Evolutionary conservation across 768 basidiomycete species (phyloP).

Genomic region (Neoboletus magnificus): DNA sequence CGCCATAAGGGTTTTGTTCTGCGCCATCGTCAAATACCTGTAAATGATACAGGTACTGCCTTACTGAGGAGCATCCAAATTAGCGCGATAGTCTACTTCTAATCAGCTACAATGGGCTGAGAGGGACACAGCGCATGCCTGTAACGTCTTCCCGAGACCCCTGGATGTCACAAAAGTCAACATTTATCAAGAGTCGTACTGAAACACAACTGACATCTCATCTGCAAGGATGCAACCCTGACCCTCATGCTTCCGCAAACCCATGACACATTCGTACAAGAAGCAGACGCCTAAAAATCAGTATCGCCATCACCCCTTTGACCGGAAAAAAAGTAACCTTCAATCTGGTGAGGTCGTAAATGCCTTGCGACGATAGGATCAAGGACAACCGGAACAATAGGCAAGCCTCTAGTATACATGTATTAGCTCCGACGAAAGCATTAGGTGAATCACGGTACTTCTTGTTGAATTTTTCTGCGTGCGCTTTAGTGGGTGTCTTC

Average conservation of each 20-base stretch:
- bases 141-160: conserved; percentile 97
- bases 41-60: conserved; percentile 22
- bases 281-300: conserved; percentile 66
- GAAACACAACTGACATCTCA: conserved; percentile 66
- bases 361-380: conserved; percentile 78
- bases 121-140: conserved; percentile 39
- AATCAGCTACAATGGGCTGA: conserved; percentile 8
- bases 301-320: neutral
- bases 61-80: conserved; percentile 90
- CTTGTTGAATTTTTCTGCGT: conserved; percentile 65
- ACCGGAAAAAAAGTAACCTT: conserved; percentile 49
- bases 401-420: conserved; percentile 44
- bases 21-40: neutral
- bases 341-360: conserved; percentile 86
- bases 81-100: conserved; percentile 70
- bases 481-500: conserved; percentile 69
- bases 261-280: conserved; percentile 96
- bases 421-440: conserved; percentile 1
- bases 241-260: conserved; percentile 84
- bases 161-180: conserved; percentile 37
- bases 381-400: conserved; percentile 79
- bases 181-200: conserved; percentile 1
- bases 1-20: conserved; percentile 85
- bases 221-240: conserved; percentile 96
- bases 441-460: conserved; percentile 42